Percentiles rank a stretch among this genome's conserved stretches.
These are phyloP conservation scores for Mucuna pruriens DNA, from an alignment of 306 rosid species.

Conservation along the genomic window DNA sequence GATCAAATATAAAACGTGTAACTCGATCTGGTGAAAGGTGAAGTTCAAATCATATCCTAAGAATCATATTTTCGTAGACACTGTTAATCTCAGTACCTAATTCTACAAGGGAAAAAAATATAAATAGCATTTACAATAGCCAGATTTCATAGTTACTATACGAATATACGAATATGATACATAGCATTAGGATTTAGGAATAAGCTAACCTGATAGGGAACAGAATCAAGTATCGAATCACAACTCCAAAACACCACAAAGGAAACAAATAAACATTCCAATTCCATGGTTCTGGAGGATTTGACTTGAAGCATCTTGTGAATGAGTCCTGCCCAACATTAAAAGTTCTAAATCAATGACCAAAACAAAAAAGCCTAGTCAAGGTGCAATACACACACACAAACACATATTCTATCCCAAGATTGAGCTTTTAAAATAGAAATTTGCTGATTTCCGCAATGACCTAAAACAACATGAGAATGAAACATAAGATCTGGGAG, in stretches of 20 bases:
- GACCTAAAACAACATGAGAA: slow-evolving; percentile 5
- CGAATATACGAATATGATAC: not conserved
- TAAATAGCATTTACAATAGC: not conserved
- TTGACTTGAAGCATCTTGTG: slow-evolving; percentile 97
- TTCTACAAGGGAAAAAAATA: not conserved
- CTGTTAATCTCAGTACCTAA: slow-evolving; percentile 28
- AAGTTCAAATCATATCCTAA: slow-evolving; percentile 23
- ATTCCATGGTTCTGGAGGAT: slow-evolving; percentile 96
- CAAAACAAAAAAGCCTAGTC: slow-evolving; percentile 33
- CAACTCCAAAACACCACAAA: slow-evolving; percentile 93
- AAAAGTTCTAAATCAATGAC: slow-evolving; percentile 28
- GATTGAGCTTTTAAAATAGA: slow-evolving; percentile 9
- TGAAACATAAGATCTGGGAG: not conserved
- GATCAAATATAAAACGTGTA: not conserved
- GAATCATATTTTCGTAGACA: slow-evolving; percentile 13
- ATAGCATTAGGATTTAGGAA: not conserved
- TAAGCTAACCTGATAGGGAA: slow-evolving; percentile 80
- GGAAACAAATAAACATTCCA: slow-evolving; percentile 98
- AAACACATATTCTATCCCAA: not conserved
- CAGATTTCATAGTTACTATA: slow-evolving; percentile 10
- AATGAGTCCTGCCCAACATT: slow-evolving; percentile 73
- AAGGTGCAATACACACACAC: not conserved
- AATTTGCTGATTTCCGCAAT: not conserved
- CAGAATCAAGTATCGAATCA: slow-evolving; percentile 77
- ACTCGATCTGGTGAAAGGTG: not conserved